Evolutionary conservation across 2,329 filamentous ascomycete genomes (phyloP).

Genomic region (Hymenoscyphus fructigenus): DNA sequence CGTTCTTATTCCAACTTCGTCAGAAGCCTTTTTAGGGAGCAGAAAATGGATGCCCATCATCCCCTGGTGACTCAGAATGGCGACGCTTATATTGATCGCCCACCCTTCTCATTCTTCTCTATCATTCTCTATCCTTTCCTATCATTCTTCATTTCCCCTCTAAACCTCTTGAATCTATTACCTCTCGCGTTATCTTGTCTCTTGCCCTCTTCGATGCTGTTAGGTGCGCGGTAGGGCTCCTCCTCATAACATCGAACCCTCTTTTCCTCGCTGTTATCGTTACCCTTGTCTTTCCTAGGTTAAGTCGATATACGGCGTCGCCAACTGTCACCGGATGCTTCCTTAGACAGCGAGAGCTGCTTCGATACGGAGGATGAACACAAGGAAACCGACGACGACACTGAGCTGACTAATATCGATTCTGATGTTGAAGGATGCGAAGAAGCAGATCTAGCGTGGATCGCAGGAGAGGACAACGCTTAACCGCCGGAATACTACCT

Average conservation of each 20-base stretch:
- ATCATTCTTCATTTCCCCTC: not conserved
- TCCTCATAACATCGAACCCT: not conserved
- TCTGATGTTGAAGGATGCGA: not conserved
- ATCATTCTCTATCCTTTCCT: not conserved
- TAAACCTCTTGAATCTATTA: not conserved
- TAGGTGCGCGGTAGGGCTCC: not conserved
- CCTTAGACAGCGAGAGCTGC: not conserved
- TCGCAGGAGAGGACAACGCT: not conserved
- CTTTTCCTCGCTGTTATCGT: not conserved
- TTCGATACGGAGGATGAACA: not conserved
- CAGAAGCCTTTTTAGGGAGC: not conserved
- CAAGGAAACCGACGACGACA: no score
- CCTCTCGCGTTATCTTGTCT: not conserved
- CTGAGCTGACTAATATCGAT: no score
- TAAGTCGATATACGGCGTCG: not conserved
- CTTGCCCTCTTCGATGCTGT: not conserved
- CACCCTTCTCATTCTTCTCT: not conserved
- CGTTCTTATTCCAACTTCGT: not conserved
- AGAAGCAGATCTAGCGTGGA: not conserved
- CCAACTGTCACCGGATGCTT: not conserved
- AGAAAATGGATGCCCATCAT: conserved; percentile 8
- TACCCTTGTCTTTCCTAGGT: not conserved
- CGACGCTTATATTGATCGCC: not conserved
- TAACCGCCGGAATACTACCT: not conserved
- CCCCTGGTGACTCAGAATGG: not conserved